phyloP scores from a whole-genome alignment of 169 alveolate species.

The Plasmodium knowlesi region DNA sequence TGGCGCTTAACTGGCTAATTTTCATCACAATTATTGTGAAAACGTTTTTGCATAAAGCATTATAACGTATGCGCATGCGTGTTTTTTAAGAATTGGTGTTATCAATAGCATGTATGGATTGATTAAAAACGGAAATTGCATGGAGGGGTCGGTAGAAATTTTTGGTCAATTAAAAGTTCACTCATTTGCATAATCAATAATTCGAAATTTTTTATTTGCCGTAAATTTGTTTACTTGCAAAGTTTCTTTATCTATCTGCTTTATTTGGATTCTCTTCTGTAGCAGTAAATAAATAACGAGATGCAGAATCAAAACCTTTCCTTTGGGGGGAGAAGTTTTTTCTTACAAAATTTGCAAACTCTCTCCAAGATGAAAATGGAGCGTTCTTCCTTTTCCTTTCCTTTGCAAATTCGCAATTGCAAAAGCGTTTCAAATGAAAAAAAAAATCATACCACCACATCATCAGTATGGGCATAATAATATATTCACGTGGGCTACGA shows the following conservation, averaged over 20 bases:
- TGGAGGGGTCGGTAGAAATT: background rate
- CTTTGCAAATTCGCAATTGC: background rate
- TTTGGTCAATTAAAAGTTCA: background rate
- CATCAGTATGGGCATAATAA: background rate
- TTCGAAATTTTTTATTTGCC: background rate
- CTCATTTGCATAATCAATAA: background rate
- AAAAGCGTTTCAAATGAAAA: background rate
- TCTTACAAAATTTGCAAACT: background rate
- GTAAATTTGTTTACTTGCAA: background rate
- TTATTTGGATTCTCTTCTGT: background rate
- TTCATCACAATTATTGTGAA: background rate
- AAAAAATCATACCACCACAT: background rate
- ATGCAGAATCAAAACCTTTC: background rate
- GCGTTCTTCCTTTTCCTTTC: background rate
- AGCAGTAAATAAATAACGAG: background rate
- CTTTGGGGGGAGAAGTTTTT: background rate
- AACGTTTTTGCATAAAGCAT: background rate
- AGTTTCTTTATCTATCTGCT: background rate
- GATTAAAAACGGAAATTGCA: background rate
- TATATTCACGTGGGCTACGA: background rate
- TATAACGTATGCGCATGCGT: background rate
- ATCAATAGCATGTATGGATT: background rate
- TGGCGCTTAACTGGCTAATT: background rate
- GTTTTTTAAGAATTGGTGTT: background rate
- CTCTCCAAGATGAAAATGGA: background rate